Base-by-base conservation (phyloP, 306 rosid species). In the Mimosa pudica region DNA sequence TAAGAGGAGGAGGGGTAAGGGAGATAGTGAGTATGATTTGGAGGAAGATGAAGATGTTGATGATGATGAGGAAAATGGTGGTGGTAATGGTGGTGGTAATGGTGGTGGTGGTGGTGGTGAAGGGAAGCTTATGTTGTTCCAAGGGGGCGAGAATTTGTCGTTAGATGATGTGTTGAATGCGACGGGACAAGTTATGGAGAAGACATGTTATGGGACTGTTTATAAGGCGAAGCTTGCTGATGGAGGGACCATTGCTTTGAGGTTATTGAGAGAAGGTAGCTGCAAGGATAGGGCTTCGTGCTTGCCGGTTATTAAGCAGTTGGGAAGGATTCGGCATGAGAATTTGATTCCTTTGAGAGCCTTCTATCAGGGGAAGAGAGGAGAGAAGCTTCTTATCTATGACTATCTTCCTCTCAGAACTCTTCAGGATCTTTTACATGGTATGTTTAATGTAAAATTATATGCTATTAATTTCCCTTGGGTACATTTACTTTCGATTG, bases 221-320 rank as follows among this genome's bases (percentile, higher is more conserved):
- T 96, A 96, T 82, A 96, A 96, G 89, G 99, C 99, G 10, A 96
- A 96, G 85, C 99, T 96, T 78, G 89, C 98, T 18, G 98, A 96
- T 80, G 99, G 99, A 51, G 88, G 93, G 32, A 87, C 94, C 63
- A 96, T 96, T 63, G 97, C 97, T 79, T 81, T 96, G 82, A 93
- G 98, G 86, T 77, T 96, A 52, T 81, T 96, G 87, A 91, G 98
- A 32, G 99, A 96, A 89, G 99, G 94, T 67, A 96, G 97, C 84
- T 96, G 99, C 88, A 96, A 85, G 81, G 99, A 96, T 78, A 88
- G 89, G 86, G 84, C 75, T 74, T 89, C 89, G 6, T 96, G 98
- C 71, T 84, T 91, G 77, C 87, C 94, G 0, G 93, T 88, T 64
- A 90, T 96, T 55, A 93, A 85, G 88, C 99, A 91, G 32, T 79